A percentile compares a stretch with the other conserved stretches of the same genome.
Conservation (phyloP, 2,329 filamentous ascomycete species). For the Aspergillus fructus region DNA sequence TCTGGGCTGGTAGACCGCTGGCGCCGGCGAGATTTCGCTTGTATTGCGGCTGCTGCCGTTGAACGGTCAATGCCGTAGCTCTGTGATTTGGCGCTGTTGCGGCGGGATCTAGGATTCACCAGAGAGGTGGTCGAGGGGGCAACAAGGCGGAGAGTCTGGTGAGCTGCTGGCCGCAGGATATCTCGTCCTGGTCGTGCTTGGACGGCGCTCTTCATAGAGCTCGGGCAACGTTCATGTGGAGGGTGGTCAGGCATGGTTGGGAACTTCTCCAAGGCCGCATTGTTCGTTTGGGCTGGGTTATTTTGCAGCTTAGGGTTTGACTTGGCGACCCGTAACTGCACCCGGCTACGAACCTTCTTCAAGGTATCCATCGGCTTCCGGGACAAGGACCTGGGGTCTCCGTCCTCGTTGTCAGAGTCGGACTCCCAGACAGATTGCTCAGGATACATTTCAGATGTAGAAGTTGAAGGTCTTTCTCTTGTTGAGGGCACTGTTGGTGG, state of each 20-base stretch:
- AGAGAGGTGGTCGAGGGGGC: slow-evolving; percentile 38
- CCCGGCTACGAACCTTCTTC: slow-evolving; percentile 41
- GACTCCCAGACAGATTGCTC: slow-evolving; percentile 44
- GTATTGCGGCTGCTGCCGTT: slow-evolving; percentile 36
- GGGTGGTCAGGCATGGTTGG: slow-evolving; percentile 30
- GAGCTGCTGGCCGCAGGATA: slow-evolving; percentile 22
- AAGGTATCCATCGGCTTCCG: slow-evolving; percentile 39
- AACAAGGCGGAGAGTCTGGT: slow-evolving; percentile 37
- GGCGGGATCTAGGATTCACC: slow-evolving; percentile 22
- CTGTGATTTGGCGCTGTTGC: slow-evolving; percentile 25
- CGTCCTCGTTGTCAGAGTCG: slow-evolving; percentile 38
- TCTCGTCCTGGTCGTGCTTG: slow-evolving; percentile 27
- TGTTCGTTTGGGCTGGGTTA: slow-evolving; percentile 16
- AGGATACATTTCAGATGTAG: slow-evolving; percentile 31
- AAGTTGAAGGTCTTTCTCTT: slow-evolving; percentile 34
- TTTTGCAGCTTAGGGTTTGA: slow-evolving; percentile 36
- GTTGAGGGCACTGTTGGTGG: slow-evolving; percentile 27
- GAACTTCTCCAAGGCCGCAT: slow-evolving; percentile 26
- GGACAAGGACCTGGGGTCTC: slow-evolving; percentile 35
- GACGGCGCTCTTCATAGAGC: slow-evolving; percentile 17
- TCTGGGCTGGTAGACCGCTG: slow-evolving; percentile 31
- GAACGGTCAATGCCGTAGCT: slow-evolving; percentile 34
- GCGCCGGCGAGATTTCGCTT: slow-evolving; percentile 34
- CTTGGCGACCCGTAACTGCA: slow-evolving; percentile 39
- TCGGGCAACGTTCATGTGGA: slow-evolving; percentile 16